Percentiles rank a stretch among this genome's conserved stretches.
Evolutionary conservation across 208 protist species (phyloP).

Genomic region (Trypanosoma scelopori): DNA sequence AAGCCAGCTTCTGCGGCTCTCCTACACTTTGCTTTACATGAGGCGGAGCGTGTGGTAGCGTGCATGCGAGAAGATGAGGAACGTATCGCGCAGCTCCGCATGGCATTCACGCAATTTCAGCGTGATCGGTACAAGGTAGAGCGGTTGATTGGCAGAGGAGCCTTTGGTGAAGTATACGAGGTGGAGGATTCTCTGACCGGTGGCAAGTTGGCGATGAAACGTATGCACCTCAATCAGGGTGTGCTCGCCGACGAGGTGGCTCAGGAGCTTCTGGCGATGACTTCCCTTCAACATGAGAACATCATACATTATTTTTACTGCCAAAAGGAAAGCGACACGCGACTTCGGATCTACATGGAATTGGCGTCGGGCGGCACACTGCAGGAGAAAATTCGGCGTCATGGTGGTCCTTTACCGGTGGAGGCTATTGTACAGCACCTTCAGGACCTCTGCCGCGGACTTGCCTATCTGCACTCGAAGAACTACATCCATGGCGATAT

Average conservation of each 20-base stretch:
- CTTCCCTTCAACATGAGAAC: conserved; percentile 89
- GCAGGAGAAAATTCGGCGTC: conserved; percentile 66
- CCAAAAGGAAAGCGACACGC: conserved; percentile 75
- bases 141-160: conserved; percentile 69
- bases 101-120: conserved; percentile 58
- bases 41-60: conserved; percentile 73
- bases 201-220: conserved; percentile 89
- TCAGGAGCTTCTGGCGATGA: conserved; percentile 90
- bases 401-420: conserved; percentile 59
- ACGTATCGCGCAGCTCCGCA: conserved; percentile 71
- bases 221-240: conserved; percentile 86
- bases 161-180: conserved; percentile 90
- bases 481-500: conserved; percentile 90
- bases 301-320: conserved; percentile 95
- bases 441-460: conserved; percentile 78
- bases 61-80: conserved; percentile 83
- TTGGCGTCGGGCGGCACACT: conserved; percentile 88
- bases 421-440: conserved; percentile 74
- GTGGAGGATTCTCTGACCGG: conserved; percentile 83
- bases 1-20: conserved; percentile 67
- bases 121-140: conserved; percentile 60
- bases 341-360: conserved; percentile 92
- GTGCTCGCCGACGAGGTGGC: conserved; percentile 68
- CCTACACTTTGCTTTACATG: conserved; percentile 86
- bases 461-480: conserved; percentile 89